Base-by-base conservation (phyloP, 2,329 filamentous ascomycete genomes). In the Lecanicillium sp. region DNA sequence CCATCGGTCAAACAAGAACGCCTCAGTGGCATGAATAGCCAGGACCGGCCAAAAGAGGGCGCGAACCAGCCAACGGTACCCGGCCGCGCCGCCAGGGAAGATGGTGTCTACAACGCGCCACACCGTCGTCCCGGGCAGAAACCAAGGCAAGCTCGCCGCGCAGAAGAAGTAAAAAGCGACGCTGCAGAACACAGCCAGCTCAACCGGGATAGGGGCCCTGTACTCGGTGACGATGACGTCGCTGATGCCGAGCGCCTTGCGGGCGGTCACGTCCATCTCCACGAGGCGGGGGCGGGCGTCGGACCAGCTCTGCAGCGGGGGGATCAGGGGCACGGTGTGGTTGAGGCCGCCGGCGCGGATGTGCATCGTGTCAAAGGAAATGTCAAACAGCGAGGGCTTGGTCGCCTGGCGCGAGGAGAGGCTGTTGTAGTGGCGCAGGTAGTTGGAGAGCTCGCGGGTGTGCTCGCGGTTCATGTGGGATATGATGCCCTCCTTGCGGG, bases 401-500 rank as follows among this genome's bases (percentile, higher is more conserved):
- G 74, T 64, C 36, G 81, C 72, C 36, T 71, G 63, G 43, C 64
- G 59, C 7, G 71, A 53, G 13, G 79, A 72, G 32, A 86, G 66
- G 13, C 68, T 59, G 55, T 66, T 69, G 65, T 79, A 87, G 59
- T 87, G 76, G 46, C 79, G 79, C n/a, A 94, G 75, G 61, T 89
- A 94, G 55, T 83, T 73, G 41, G 74, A 66, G 36, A 95, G 77
- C 42, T 87, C 86, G 49, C 77, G 72, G 37, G 72, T 66, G 64
- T 95, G 90, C 60, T 90, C 84, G 31, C 68, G 67, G 65, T 96
- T 95, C 86, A 96, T 92, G 68, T 96, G 89, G 25, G 69, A 69
- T 54, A 90, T 75, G 58, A 67, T 66, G 49, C 62, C 60, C 29
- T 49, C 47, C 33, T 55, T 60, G 42, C 54, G 49, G 27, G 50